Evolutionary conservation across 495 filamentous ascomycete species (phyloP).

Genomic region (Ascodesmis nigricans): DNA sequence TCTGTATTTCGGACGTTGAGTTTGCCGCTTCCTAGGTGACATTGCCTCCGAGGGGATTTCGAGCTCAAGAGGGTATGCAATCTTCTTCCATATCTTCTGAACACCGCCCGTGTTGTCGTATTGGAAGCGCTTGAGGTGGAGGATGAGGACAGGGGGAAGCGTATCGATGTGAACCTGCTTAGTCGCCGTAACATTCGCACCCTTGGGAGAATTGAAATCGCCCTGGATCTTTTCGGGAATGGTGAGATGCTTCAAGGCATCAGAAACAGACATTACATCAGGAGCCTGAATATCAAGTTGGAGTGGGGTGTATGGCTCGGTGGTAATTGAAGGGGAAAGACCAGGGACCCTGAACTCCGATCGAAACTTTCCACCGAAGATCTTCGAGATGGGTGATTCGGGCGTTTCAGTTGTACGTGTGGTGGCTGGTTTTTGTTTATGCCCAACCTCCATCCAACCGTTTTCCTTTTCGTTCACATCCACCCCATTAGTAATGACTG

Average conservation of each 20-base stretch:
- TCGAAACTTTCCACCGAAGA: slow-evolving; percentile 80
- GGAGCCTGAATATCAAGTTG: slow-evolving; percentile 81
- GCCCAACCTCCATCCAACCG: slow-evolving; percentile 87
- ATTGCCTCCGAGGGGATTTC: slow-evolving; percentile 91
- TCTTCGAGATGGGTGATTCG: slow-evolving; percentile 72
- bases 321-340: slow-evolving; percentile 68
- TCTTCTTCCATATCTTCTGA: slow-evolving; percentile 95
- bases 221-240: slow-evolving; percentile 65
- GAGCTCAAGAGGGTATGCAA: slow-evolving; percentile 83
- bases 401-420: slow-evolving; percentile 68
- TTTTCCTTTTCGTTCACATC: slow-evolving; percentile 20
- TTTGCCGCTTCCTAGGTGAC: slow-evolving; percentile 46
- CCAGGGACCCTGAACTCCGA: slow-evolving; percentile 77
- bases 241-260: slow-evolving; percentile 71
- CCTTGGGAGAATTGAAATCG: slow-evolving; percentile 65
- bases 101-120: slow-evolving; percentile 79
- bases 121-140: slow-evolving; percentile 93
- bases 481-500: slow-evolving; percentile 17
- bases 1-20: slow-evolving; percentile 52
- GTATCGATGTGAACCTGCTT: slow-evolving; percentile 94
- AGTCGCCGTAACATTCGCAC: slow-evolving; percentile 50
- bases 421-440: slow-evolving; percentile 64
- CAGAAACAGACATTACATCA: slow-evolving; percentile 69
- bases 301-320: slow-evolving; percentile 82
- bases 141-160: slow-evolving; percentile 72